Evolutionary conservation across 176 grass and related monocot species (phyloP).

Genomic region (Pharus latifolius): DNA sequence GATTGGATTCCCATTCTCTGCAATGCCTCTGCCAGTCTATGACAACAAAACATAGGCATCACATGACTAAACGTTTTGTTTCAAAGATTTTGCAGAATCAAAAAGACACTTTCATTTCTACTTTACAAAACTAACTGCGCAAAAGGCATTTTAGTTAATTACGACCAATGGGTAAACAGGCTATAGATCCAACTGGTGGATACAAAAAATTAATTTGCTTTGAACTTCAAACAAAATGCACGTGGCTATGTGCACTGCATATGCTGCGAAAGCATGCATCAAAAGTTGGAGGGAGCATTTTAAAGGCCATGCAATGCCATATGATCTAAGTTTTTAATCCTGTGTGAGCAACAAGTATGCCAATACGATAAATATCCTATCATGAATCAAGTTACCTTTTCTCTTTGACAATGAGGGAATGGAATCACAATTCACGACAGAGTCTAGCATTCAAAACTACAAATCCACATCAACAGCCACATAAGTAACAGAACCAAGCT

Average conservation of each 20-base stretch:
- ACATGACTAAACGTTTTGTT: neutral
- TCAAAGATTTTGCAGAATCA: neutral
- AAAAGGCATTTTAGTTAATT: neutral
- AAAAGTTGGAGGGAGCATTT: too few species aligned
- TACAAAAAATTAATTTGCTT: neutral
- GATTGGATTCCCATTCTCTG: conserved; percentile 57
- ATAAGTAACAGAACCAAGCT: too few species aligned
- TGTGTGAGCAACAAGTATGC: too few species aligned
- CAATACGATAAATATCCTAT: too few species aligned
- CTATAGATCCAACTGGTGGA: neutral
- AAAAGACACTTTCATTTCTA: neutral
- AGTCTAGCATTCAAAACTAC: too few species aligned
- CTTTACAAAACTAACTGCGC: neutral
- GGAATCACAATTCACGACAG: too few species aligned
- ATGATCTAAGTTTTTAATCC: too few species aligned
- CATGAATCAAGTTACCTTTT: neutral
- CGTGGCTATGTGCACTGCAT: too few species aligned
- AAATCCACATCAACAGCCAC: too few species aligned
- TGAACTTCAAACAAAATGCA: neutral
- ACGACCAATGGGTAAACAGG: neutral
- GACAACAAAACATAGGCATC: neutral
- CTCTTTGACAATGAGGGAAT: too few species aligned
- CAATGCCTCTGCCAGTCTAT: conserved; percentile 61
- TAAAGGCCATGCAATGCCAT: too few species aligned
- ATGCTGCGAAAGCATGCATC: too few species aligned